Evolutionary conservation across 108 stramenopile genomes (phyloP).

Genomic region (Conticribra weissflogii): DNA sequence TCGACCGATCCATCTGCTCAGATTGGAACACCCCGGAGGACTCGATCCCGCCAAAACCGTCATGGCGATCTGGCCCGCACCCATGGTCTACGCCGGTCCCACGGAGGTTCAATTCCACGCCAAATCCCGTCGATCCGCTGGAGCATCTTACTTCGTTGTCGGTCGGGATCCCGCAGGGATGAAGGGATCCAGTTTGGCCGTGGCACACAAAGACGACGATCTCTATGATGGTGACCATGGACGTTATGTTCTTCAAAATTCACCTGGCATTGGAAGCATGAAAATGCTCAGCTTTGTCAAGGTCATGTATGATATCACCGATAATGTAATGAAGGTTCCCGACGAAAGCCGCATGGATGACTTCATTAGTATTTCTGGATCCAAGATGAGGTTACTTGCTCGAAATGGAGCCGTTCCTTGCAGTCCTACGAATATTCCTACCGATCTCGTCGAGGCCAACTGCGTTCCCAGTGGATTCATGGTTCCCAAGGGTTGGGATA

Average conservation of each 20-base stretch:
- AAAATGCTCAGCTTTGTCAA: constrained; percentile 96
- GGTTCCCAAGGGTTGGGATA: constrained; percentile 98
- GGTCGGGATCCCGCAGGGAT: constrained; percentile 99
- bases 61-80: constrained; percentile 99
- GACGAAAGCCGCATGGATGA: constrained; percentile 89
- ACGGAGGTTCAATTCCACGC: constrained; percentile 99
- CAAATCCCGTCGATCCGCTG: constrained; percentile 92
- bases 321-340: constrained; percentile 96
- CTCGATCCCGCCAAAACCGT: constrained; percentile 95
- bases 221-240: constrained; percentile 98
- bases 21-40: constrained; percentile 85
- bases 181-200: constrained; percentile 90
- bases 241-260: constrained; percentile 93
- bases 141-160: constrained; percentile 97
- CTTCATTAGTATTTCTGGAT: constrained; percentile 96
- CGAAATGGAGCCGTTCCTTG: constrained; percentile 95
- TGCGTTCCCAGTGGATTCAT: constrained; percentile 98
- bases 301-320: constrained; percentile 97
- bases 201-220: constrained; percentile 93
- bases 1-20: constrained; percentile 6
- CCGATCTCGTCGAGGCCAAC: constrained; percentile 94
- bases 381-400: constrained; percentile 95
- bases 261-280: constrained; percentile 95
- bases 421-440: constrained; percentile 88
- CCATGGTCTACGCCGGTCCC: constrained; percentile 99